Percentiles rank a stretch among this genome's conserved stretches.
These are phyloP conservation scores for Peltaster fructicola DNA, from an alignment of 2,329 filamentous ascomycete genomes.

Conservation along the genomic window DNA sequence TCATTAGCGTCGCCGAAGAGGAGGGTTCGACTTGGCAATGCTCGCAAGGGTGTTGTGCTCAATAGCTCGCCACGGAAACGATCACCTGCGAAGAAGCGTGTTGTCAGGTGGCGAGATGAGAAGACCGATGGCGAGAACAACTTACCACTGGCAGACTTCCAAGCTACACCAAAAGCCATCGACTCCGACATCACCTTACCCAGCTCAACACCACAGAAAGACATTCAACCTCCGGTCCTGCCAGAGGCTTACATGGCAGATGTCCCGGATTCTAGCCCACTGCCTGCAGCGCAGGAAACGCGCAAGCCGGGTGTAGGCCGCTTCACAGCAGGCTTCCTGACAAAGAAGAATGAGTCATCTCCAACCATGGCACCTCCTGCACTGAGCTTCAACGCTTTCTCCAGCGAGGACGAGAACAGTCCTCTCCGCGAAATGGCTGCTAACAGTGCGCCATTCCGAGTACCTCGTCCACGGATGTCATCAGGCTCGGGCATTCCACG, in stretches of 20 bases:
- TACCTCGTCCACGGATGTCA: constrained; percentile 29
- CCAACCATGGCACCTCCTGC: constrained; percentile 33
- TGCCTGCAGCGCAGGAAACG: constrained; percentile 39
- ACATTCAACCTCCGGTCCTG: too few relatives aligned
- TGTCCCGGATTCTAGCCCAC: constrained; percentile 33
- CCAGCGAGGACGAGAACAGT: constrained; percentile 34
- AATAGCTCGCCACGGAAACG: constrained; percentile 56
- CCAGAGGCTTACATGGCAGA: neutral
- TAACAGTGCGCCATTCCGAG: constrained; percentile 24
- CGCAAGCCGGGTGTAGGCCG: constrained; percentile 35
- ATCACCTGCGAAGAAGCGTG: constrained; percentile 49
- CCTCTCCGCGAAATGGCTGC: constrained; percentile 28
- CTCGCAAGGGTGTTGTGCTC: constrained; percentile 48
- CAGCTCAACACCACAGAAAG: too few relatives aligned
- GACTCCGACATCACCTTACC: too few relatives aligned
- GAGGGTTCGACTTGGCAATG: constrained; percentile 41
- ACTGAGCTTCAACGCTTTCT: constrained; percentile 40
- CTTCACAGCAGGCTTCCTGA: constrained; percentile 78
- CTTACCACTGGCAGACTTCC: constrained; percentile 57
- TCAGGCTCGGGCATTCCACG: constrained; percentile 13
- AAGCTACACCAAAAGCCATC: constrained; percentile 56
- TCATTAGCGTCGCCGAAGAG: constrained; percentile 65
- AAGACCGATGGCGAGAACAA: constrained; percentile 53
- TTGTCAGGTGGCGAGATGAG: constrained; percentile 85
- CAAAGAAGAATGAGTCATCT: constrained; percentile 40